Percentiles rank a stretch among this genome's conserved stretches.
These are phyloP conservation scores for Cercospora sp. DNA, from an alignment of 2,329 filamentous ascomycete genomes.

Conservation along the genomic window DNA sequence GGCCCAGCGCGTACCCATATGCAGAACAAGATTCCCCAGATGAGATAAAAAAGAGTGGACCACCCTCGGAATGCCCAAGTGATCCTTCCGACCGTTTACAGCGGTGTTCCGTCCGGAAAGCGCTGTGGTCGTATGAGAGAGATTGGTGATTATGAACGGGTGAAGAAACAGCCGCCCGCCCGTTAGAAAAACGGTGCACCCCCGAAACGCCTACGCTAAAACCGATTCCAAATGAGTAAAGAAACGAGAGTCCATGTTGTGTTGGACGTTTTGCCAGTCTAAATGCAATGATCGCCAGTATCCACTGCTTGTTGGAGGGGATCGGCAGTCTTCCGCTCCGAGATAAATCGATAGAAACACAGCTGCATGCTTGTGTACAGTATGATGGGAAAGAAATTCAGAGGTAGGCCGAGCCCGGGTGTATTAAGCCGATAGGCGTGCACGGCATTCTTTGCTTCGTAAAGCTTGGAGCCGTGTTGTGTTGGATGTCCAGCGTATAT, in stretches of 20 bases:
- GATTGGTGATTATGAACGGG: not conserved
- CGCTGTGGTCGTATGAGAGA: not conserved
- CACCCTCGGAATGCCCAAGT: not conserved
- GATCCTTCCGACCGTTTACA: not conserved
- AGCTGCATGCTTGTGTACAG: not conserved
- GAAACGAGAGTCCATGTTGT: not conserved
- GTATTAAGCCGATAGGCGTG: not conserved
- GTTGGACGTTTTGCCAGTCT: not conserved
- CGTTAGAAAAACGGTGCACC: not conserved
- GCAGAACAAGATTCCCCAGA: not conserved
- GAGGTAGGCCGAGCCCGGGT: not conserved
- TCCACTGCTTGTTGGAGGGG: not conserved
- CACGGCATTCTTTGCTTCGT: not conserved
- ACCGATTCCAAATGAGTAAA: not conserved
- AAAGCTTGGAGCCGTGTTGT: not conserved
- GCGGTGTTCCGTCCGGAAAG: not conserved
- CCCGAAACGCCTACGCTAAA: not conserved
- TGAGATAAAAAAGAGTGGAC: not conserved
- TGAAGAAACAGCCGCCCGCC: not conserved
- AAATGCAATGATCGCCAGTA: not conserved
- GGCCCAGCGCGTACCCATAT: not conserved
- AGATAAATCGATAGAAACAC: conserved; percentile 47
- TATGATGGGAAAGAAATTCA: not conserved
- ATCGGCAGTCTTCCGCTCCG: not conserved
- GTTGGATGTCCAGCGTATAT: not conserved